A percentile compares a stretch with the other conserved stretches of the same genome.
These are phyloP conservation scores for Pinus tabuliformis DNA, from an alignment of 75 land plant species.

Conservation along the genomic window DNA sequence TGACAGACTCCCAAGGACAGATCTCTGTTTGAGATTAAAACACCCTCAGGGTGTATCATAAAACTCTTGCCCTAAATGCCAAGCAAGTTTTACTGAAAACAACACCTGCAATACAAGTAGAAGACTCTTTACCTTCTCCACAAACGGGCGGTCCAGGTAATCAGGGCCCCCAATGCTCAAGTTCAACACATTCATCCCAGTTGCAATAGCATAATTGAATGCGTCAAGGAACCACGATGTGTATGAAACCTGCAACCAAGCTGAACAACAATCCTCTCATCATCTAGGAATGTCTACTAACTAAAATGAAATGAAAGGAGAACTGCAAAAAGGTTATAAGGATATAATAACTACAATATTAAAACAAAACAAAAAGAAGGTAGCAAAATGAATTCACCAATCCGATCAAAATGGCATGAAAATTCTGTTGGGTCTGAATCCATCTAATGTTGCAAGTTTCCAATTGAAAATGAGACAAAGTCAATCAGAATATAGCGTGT, in stretches of 20 bases:
- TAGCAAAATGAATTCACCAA: background rate
- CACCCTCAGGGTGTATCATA: background rate
- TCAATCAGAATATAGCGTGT: no score
- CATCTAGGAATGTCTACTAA: slow-evolving; percentile 24
- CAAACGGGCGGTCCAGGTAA: slow-evolving; percentile 91
- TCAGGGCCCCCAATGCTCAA: slow-evolving; percentile 99
- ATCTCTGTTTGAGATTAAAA: background rate
- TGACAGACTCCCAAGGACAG: background rate
- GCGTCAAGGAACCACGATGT: slow-evolving; percentile 99
- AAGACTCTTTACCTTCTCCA: slow-evolving; percentile 74
- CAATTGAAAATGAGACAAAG: no score
- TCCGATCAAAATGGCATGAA: background rate
- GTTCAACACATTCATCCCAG: slow-evolving; percentile 91
- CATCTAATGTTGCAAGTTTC: no score
- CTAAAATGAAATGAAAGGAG: background rate
- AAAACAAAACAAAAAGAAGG: background rate
- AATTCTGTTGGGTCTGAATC: background rate
- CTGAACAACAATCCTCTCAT: slow-evolving; percentile 61
- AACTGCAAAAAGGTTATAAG: background rate
- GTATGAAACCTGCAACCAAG: slow-evolving; percentile 92
- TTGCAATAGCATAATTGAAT: slow-evolving; percentile 98
- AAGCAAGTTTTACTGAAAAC: background rate
- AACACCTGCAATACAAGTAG: background rate
- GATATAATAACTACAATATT: background rate
- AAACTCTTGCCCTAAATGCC: background rate